A percentile compares a stretch with the other conserved stretches of the same genome.
Conservation (phyloP, 257 asterid species). For the Ligustrum vulgare region DNA sequence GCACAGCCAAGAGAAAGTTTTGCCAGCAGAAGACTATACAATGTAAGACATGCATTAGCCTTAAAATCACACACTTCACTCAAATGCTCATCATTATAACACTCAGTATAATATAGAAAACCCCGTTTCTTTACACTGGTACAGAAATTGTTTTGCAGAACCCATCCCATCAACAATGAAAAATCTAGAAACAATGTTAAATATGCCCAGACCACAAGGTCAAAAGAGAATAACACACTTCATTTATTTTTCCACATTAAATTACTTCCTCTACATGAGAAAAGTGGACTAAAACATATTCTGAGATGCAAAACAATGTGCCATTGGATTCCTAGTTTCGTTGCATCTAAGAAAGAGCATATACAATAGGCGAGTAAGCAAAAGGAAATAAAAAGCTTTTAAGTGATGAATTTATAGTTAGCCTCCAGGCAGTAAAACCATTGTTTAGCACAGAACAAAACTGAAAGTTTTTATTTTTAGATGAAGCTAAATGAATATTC, state of each 20-base stretch:
- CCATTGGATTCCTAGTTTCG: background rate
- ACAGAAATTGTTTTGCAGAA: background rate
- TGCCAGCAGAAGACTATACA: slow-evolving; percentile 16
- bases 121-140: background rate
- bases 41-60: background rate
- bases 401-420: background rate
- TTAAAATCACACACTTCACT: background rate
- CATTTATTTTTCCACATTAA: background rate
- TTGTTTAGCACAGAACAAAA: background rate
- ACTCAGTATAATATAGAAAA: background rate
- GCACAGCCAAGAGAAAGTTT: slow-evolving; percentile 39
- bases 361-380: background rate
- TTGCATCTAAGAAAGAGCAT: background rate
- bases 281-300: slow-evolving; percentile 4
- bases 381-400: background rate
- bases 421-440: background rate
- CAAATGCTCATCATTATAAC: background rate
- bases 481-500: background rate
- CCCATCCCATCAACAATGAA: background rate
- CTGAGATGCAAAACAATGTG: background rate
- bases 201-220: background rate
- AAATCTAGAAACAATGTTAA: background rate
- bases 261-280: background rate
- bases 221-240: background rate
- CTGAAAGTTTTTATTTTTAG: background rate